Base-by-base conservation (phyloP, 148 eudicot genomes). In the Pharnaceum exiguum region DNA sequence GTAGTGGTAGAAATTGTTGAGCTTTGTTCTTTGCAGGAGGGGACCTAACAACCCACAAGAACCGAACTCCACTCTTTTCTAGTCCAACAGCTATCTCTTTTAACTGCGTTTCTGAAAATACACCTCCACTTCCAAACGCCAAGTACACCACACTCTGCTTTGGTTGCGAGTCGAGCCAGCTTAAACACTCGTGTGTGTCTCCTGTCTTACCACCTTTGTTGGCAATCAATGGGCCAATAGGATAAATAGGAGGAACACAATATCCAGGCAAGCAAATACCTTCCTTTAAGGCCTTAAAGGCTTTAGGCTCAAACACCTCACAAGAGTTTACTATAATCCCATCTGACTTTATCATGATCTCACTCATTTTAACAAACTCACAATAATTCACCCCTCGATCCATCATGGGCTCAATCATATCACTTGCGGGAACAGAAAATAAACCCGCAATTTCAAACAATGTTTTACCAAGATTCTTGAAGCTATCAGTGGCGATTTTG, bases 11-110 rank as follows among this genome's bases (percentile, higher is more conserved):
- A 27, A 61, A 62, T 8, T 29, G 47, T 9, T 25, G 40, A 33
- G 31, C 38, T 25, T 43, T 3, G 10, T 70, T 76, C 1, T 40
- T 40, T 2, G 48, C 2, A 1, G 78, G 80, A 5, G 78, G 78
- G 37, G 54, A 46, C 5, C 80, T 45, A 31, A 81, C 73, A 52
- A 78, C 86, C 86, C 86, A 81, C 31, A 81, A 26, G 31, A 81
- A 81, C 55, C 78, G 46, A 23, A 57, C 71, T 10, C 65, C 77
- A 24, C 80, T 72, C 10, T 32, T 60, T 36, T 82, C 83, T 46
- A 82, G 64, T 12, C 81, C 87, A 0, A 55, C 10, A 0, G 83
- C 80, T 0, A 75, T 63, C 46, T 75, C 83, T 30, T 16, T 31
- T 37, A 39, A 22, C 36, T 82, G 87, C 29, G 67, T 59, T 3